Conservation (phyloP, 768 basidiomycete genomes). For the Collybiopsis luxurians region DNA sequence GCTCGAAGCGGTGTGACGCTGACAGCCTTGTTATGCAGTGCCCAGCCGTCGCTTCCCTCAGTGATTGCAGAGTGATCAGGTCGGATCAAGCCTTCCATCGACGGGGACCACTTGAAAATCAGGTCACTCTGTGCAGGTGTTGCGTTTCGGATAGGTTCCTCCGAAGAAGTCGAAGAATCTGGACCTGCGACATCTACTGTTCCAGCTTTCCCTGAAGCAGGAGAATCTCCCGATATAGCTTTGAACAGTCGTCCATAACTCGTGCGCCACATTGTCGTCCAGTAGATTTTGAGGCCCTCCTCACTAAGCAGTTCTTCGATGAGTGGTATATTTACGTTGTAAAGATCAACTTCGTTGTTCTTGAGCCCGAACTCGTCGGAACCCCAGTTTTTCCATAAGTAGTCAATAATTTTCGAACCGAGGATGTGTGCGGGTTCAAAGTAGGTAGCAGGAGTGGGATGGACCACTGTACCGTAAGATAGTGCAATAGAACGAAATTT, state of each 20-base stretch:
- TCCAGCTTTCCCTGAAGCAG: constrained; percentile 16
- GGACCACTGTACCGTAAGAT: constrained; percentile 79
- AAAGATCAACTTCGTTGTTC: constrained; percentile 71
- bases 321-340: constrained; percentile 87
- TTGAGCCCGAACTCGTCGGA: constrained; percentile 56
- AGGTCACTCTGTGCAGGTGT: constrained; percentile 34
- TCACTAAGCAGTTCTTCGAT: constrained; percentile 59
- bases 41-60: constrained; percentile 70
- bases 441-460: constrained; percentile 59
- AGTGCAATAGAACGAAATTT: constrained; percentile 77
- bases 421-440: constrained; percentile 74
- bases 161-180: constrained; percentile 31
- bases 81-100: constrained; percentile 64
- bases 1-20: constrained; percentile 80
- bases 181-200: constrained; percentile 39
- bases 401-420: constrained; percentile 60
- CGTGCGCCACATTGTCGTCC: constrained; percentile 86
- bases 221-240: constrained; percentile 24
- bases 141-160: constrained; percentile 7
- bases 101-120: constrained; percentile 70
- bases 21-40: constrained; percentile 62
- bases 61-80: constrained; percentile 52
- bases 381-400: constrained; percentile 88
- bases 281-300: constrained; percentile 63
- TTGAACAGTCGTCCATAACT: constrained; percentile 82